A percentile compares a stretch with the other conserved stretches of the same genome.
phyloP scores from a whole-genome alignment of 1,284 basidiomycete species.

The Ceratobasidium sp. region DNA sequence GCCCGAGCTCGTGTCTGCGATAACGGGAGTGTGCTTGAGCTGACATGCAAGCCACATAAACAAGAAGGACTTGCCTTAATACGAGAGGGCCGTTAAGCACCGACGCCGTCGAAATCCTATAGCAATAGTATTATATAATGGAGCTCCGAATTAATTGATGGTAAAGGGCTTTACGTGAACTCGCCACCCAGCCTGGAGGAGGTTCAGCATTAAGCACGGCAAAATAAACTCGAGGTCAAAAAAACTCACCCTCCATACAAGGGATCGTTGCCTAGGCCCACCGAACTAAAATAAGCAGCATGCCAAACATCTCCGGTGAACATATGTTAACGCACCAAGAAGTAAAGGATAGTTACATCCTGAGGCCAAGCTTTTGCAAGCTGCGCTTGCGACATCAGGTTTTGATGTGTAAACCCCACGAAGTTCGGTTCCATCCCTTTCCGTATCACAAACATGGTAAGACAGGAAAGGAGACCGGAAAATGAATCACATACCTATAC shows the following conservation, averaged over 20 bases:
- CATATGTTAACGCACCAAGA: conserved; percentile 65
- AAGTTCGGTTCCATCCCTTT: conserved; percentile 83
- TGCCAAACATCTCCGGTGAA: neutral
- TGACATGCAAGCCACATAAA: neutral
- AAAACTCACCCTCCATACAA: conserved; percentile 76
- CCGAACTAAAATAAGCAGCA: conserved; percentile 27
- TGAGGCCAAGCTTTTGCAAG: conserved; percentile 73
- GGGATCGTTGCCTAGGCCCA: conserved; percentile 76
- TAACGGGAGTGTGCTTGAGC: conserved; percentile 22
- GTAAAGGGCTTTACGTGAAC: conserved; percentile 73
- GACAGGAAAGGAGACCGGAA: neutral
- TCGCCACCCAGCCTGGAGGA: conserved; percentile 78
- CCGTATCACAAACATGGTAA: conserved; percentile 66
- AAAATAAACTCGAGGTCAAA: neutral
- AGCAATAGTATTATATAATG: neutral
- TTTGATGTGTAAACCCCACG: conserved; percentile 81
- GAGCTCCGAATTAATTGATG: neutral
- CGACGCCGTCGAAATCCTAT: conserved; percentile 83
- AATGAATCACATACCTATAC: conserved; percentile 50
- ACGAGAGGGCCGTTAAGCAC: conserved; percentile 82
- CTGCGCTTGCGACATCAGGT: conserved; percentile 74
- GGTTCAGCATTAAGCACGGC: neutral
- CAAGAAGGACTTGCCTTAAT: conserved; percentile 62
- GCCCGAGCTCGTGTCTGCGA: conserved; percentile 78
- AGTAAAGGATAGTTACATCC: conserved; percentile 85